These are phyloP conservation scores for Chaetomium olivaceum DNA, from an alignment of 2,329 filamentous ascomycete genomes.

Conservation along the genomic window DNA sequence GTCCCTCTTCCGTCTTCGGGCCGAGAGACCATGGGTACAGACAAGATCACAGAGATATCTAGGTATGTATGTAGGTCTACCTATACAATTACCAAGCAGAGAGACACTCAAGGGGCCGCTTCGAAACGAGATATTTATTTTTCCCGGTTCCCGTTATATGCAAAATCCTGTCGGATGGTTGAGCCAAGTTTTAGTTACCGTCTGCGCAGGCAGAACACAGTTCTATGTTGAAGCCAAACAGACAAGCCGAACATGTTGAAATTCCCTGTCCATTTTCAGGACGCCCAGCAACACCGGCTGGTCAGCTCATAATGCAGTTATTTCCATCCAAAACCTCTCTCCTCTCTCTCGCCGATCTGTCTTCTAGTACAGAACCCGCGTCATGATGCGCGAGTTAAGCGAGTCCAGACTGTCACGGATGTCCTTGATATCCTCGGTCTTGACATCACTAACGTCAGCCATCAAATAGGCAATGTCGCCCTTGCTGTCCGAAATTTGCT, in stretches of 20 bases:
- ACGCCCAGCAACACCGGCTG: constrained; percentile 6
- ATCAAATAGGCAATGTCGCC: constrained; percentile 96
- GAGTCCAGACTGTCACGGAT: constrained; percentile 81
- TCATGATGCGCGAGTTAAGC: constrained; percentile 58
- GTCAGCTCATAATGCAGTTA: constrained; percentile 8
- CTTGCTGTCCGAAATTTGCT: constrained; percentile 95
- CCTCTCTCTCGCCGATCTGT: not conserved
- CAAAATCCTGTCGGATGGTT: not conserved
- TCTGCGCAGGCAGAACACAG: not conserved
- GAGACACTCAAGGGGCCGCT: not conserved
- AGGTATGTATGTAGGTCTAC: too few species aligned
- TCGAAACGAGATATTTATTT: not conserved
- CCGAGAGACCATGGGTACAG: not conserved
- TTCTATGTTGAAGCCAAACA: constrained; percentile 15
- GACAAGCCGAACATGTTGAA: constrained; percentile 26
- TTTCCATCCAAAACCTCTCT: constrained; percentile 8
- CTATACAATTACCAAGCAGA: not conserved
- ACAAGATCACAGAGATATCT: too few species aligned
- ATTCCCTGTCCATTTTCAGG: constrained; percentile 19
- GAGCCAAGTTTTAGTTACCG: not conserved
- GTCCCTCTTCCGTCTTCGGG: not conserved
- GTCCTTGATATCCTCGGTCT: constrained; percentile 77
- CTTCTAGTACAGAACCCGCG: constrained; percentile 44
- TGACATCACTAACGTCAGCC: constrained; percentile 92
- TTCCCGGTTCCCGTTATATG: not conserved